Base-by-base conservation (phyloP, 768 basidiomycete species). In the Hydnum rufescens region DNA sequence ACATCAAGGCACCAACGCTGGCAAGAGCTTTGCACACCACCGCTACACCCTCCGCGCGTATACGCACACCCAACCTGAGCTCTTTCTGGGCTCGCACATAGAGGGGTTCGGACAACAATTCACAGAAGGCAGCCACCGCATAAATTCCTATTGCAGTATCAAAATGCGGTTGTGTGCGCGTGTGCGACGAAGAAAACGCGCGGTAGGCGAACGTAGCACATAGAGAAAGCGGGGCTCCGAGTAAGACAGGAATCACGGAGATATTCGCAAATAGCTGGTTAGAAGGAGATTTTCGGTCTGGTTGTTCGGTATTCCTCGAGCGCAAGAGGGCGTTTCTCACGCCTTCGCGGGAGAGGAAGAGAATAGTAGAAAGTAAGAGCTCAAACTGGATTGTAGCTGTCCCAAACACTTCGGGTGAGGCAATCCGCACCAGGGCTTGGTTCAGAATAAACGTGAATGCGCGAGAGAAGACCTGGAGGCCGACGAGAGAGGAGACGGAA, bases 351-450 rank as follows among this genome's bases (percentile, higher is more conserved):
- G 82, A 80, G 4, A 97, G 71, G 64, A 97, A 96, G 42, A 97
- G 70, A 59, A 92, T 84, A 6, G 89, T 89, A 58, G 81, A 85
- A 44, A 85, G 73, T 25, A 97, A 62, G 26, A 96, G 75, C 63
- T 97, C 95, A 64, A 97, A 89, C 60, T 95, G 92, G 56, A 99
- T 83, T 0, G 88, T 77, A 16, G 87, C 89, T 0, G 85, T 89
- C 5, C 93, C 72, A 53, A 71, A 92, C 13, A 80, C 82, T 31
- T 75, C 74, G 0, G 92, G 90, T 0, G 87, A 79, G 2, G 82
- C 80, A 28, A 90, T 70, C 0, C 88, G 78, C 36, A 96, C 70
- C 8, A 96, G 71, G 0, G 76, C 74, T 64, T 95, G 92, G 65
- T 97, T 97, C 25, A 99, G 72, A 3, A 71, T 62, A 64, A 95